Conservation (phyloP, 2,329 filamentous ascomycete species). For the Rhynchosporium agropyri region DNA sequence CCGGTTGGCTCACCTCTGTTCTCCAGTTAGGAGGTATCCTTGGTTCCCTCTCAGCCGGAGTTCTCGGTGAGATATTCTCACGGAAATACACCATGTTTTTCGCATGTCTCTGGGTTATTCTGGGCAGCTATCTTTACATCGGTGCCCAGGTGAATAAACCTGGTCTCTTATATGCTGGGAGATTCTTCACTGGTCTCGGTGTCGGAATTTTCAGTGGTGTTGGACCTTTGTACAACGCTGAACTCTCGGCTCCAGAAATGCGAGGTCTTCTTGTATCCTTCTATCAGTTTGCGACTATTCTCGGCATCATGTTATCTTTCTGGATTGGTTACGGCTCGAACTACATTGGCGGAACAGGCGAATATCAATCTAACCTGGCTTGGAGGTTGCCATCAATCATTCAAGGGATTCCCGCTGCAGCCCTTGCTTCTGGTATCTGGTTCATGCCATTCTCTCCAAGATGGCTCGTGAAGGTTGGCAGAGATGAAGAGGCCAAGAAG, state of each 20-base stretch:
- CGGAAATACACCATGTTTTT: background rate
- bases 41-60: background rate
- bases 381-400: constrained; percentile 50
- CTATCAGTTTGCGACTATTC: constrained; percentile 63
- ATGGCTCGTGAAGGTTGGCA: constrained; percentile 56
- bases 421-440: constrained; percentile 55
- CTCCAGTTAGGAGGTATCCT: background rate
- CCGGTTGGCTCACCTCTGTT: background rate
- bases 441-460: constrained; percentile 59
- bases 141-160: background rate
- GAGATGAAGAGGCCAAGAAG: constrained; percentile 50
- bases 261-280: constrained; percentile 64
- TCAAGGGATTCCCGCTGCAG: constrained; percentile 58
- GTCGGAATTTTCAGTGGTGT: constrained; percentile 2
- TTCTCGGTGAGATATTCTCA: background rate
- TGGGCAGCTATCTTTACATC: background rate
- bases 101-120: background rate
- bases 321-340: constrained; percentile 51
- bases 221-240: constrained; percentile 25
- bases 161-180: background rate
- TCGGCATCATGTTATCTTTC: constrained; percentile 54
- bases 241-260: constrained; percentile 57
- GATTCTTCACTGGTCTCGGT: background rate
- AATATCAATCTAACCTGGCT: constrained; percentile 45
- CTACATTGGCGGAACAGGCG: constrained; percentile 45